Evolutionary conservation across 1,139 yeast species (phyloP), one percentile per base, ranked within the genome.

Genomic region (Arxiozyma slooffiae): DNA sequence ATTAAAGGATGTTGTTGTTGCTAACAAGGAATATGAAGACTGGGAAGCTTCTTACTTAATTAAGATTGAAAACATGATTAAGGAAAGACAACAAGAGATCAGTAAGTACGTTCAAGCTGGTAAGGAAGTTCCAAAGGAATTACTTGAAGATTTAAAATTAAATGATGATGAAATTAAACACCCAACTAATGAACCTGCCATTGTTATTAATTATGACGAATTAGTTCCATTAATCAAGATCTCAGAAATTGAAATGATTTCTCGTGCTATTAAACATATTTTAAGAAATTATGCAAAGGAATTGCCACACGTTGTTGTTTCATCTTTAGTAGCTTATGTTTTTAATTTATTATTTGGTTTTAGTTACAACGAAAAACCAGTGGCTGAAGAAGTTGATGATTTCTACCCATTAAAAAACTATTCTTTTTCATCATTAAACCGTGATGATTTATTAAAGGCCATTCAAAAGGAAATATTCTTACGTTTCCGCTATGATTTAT

Each of bases 251-350:
- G 96, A 89, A 68, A 81, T 88, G 75, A 68, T 88, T 60, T 76
- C 92, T 18, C 82, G 98, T 71, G 78, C 89, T 22, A 69, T 79
- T 46, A 92, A 92, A 70, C 95, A 88, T 63, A 68, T 83, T 50
- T 70, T 90, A 60, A 81, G 89, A 65, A 64, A 67, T 7, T 67
- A 70, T 39, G 67, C 83, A 38, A 61, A 61, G 5, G 52, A 60
- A 1, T 63, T 82, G 22, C 88, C 95, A n/a, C 55, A 75, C 16
- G 69, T 75, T 44, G 71, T 84, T 55, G 73, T 77, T 53, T 76
- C 89, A 4, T 66, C 76, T 46, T 77, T 83, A 45, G 78, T 86
- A 50, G 73, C 84, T 14, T 94, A 83, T 60, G 76, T 83, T 66
- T 84, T 85, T 69, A 88, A 88, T 69, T 77, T 83, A 59, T 71